Evolutionary conservation across 129 eudicot genomes (phyloP).

Genomic region (Centella asiatica): DNA sequence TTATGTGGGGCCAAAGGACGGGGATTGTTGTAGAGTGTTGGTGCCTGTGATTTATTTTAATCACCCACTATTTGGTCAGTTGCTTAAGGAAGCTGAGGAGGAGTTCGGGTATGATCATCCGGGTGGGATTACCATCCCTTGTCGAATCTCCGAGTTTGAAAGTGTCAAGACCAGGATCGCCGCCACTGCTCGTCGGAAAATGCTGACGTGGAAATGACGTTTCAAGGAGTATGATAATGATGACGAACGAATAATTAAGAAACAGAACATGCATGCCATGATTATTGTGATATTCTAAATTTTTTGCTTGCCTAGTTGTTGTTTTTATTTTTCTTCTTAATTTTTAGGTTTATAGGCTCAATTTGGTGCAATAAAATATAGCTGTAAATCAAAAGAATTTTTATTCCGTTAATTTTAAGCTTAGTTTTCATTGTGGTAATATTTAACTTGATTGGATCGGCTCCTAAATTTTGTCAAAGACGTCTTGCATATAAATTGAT

Average conservation of each 20-base stretch:
- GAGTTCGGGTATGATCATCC: constrained; percentile 77
- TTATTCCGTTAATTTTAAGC: too few species aligned
- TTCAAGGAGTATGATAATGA: constrained; percentile 5
- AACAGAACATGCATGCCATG: background rate
- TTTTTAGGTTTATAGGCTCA: too few species aligned
- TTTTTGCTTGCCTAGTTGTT: too few species aligned
- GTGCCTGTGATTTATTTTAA: constrained; percentile 85
- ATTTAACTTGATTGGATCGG: too few species aligned
- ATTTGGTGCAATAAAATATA: too few species aligned
- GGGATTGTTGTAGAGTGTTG: constrained; percentile 53
- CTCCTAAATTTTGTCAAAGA: too few species aligned
- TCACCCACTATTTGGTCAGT: constrained; percentile 74
- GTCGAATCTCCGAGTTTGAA: constrained; percentile 84
- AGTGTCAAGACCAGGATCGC: constrained; percentile 51
- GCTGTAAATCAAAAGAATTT: too few species aligned
- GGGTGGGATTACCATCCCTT: constrained; percentile 86
- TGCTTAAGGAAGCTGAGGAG: constrained; percentile 72
- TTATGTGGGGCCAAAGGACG: constrained; percentile 73
- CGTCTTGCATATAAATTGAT: too few species aligned
- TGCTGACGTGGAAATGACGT: constrained; percentile 36
- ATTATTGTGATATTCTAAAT: too few species aligned
- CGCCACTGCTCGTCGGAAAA: constrained; percentile 54
- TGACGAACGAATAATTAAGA: constrained; percentile 25
- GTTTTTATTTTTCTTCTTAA: too few species aligned
- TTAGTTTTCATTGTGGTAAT: too few species aligned